A percentile compares a stretch with the other conserved stretches of the same genome.
These are phyloP conservation scores for Eragrostis tef DNA, from an alignment of 202 grass and related monocot species.

Conservation along the genomic window DNA sequence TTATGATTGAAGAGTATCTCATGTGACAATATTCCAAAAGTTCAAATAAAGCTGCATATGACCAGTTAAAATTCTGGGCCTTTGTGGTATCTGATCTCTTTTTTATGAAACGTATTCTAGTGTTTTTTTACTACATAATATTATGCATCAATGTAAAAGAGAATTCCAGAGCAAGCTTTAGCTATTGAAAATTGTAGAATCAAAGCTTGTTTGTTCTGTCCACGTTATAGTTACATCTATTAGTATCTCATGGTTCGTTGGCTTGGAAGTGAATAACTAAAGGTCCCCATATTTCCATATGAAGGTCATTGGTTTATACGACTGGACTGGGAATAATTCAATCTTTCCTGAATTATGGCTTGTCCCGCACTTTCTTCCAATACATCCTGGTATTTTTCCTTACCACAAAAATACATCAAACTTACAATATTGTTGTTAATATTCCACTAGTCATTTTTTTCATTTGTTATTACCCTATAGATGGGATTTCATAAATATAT, in stretches of 20 bases:
- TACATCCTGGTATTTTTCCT: constrained; percentile 50
- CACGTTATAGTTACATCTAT: not conserved
- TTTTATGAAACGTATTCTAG: too few relatives aligned
- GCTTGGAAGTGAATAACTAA: not conserved
- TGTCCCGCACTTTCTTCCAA: constrained; percentile 50
- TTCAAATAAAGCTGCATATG: not conserved
- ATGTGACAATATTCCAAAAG: not conserved
- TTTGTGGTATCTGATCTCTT: not conserved
- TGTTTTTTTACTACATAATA: not conserved
- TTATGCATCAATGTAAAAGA: not conserved
- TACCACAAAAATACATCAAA: not conserved
- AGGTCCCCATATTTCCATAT: not conserved
- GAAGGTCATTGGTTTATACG: constrained; percentile 50
- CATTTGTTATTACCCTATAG: not conserved
- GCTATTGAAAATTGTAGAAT: not conserved
- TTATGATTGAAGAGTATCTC: not conserved
- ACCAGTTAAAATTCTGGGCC: not conserved
- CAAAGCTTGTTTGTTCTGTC: not conserved
- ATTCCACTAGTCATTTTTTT: not conserved
- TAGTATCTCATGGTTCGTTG: not conserved
- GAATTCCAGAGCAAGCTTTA: not conserved
- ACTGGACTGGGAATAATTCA: constrained; percentile 50
- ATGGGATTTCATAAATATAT: not conserved
- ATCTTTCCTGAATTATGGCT: constrained; percentile 55
- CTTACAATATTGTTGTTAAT: not conserved